A percentile compares a stretch with the other conserved stretches of the same genome.
Evolutionary conservation across 2,329 filamentous ascomycete species (phyloP).

Genomic region (Clarireedia sp.): DNA sequence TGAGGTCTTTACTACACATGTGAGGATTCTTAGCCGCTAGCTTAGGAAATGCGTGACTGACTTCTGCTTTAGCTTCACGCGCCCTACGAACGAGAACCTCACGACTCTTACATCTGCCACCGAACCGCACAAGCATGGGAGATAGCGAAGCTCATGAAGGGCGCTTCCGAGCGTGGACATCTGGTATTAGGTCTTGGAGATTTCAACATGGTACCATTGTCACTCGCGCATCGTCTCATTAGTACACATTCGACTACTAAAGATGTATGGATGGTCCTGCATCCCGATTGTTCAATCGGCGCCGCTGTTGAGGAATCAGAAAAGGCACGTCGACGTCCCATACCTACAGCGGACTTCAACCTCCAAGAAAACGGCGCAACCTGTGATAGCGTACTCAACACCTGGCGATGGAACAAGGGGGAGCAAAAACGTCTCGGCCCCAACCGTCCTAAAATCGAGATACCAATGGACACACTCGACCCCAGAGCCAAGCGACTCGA

Average conservation of each 20-base stretch:
- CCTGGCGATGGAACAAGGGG: conserved; percentile 79
- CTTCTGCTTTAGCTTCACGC: conserved; percentile 58
- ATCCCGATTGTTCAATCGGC: conserved; percentile 77
- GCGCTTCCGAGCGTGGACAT: conserved; percentile 70
- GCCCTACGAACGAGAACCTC: conserved; percentile 70
- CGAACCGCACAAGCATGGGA: conserved; percentile 92
- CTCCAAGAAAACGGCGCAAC: conserved; percentile 75
- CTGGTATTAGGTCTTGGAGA: conserved; percentile 83
- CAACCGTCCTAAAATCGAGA: conserved; percentile 49
- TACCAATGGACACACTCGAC: conserved; percentile 61
- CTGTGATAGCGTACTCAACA: conserved; percentile 79
- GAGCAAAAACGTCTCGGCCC: conserved; percentile 60
- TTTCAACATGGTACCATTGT: conserved; percentile 92
- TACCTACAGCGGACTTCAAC: conserved; percentile 74
- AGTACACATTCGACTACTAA: conserved; percentile 67
- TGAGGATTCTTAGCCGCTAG: conserved; percentile 32
- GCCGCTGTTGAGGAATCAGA: conserved; percentile 61
- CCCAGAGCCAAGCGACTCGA: conserved; percentile 79
- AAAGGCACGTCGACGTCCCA: conserved; percentile 52
- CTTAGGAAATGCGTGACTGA: conserved; percentile 31
- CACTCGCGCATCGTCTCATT: conserved; percentile 76
- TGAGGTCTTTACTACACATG: conserved; percentile 90
- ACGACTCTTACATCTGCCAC: conserved; percentile 85
- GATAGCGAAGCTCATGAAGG: conserved; percentile 79
- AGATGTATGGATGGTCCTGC: conserved; percentile 77